Percentiles rank a stretch among this genome's conserved stretches.
Conservation (phyloP, 2,329 filamentous ascomycete genomes). For the Parafenestella ontariensis region DNA sequence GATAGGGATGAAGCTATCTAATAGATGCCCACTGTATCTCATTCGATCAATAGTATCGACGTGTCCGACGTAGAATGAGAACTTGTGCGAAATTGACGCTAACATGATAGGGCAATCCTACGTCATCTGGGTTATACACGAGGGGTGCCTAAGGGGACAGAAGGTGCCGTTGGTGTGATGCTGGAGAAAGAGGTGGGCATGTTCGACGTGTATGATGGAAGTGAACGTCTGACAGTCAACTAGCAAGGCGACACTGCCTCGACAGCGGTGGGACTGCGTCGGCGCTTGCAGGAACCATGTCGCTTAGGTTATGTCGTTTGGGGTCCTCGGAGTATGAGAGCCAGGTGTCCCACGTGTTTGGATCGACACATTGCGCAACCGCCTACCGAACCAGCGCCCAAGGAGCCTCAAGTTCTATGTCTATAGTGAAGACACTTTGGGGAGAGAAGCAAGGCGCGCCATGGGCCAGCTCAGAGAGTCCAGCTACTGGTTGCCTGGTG, state of each 20-base stretch:
- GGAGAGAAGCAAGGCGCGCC: neutral
- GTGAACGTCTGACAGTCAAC: neutral
- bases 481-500: neutral
- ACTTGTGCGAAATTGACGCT: neutral
- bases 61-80: too few relatives aligned
- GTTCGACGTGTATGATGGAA: neutral
- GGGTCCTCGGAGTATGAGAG: neutral
- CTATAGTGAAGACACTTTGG: neutral
- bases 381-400: neutral
- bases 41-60: too few relatives aligned
- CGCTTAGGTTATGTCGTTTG: neutral
- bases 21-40: too few relatives aligned
- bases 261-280: neutral
- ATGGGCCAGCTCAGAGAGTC: too few relatives aligned
- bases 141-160: neutral
- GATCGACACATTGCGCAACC: neutral
- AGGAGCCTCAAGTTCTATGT: neutral
- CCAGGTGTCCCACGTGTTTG: neutral
- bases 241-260: neutral
- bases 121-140: neutral
- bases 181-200: neutral
- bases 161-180: too few relatives aligned
- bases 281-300: constrained; percentile 4
- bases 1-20: too few relatives aligned
- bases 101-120: neutral